phyloP scores from a whole-genome alignment of 352 stramenopile genomes.

The Ophiocytium majus region DNA sequence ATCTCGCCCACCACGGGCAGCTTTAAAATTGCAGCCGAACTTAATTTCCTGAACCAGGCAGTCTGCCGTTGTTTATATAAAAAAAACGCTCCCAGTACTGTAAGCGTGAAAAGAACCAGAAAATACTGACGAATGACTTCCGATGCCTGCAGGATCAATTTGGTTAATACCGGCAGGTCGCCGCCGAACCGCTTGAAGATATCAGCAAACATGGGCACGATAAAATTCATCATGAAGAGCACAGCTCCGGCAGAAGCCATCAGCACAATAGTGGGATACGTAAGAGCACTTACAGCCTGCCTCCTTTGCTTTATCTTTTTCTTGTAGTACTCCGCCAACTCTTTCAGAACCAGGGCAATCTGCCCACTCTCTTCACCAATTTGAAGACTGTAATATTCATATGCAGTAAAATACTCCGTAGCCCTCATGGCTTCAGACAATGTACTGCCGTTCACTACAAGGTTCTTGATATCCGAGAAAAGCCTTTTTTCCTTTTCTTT shows the following conservation, averaged over 20 bases:
- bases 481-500: background rate
- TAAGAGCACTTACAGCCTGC: background rate
- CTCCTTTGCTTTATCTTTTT: background rate
- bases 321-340: background rate
- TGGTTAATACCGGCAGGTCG: background rate
- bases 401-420: background rate
- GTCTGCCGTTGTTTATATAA: background rate
- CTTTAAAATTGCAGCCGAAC: background rate
- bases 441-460: background rate
- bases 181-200: background rate
- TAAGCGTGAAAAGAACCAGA: background rate
- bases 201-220: constrained; percentile 12
- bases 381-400: constrained; percentile 14
- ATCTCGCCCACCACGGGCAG: background rate
- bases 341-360: background rate
- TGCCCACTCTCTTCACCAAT: constrained; percentile 12
- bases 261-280: background rate
- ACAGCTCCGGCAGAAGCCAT: background rate
- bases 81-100: background rate
- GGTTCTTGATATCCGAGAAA: background rate
- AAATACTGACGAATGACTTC: background rate
- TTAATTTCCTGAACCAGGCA: background rate
- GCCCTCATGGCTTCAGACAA: background rate
- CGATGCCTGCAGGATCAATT: background rate
- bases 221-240: constrained; percentile 15